These are phyloP conservation scores for Mycena pura DNA, from an alignment of 768 basidiomycete genomes.

Conservation along the genomic window DNA sequence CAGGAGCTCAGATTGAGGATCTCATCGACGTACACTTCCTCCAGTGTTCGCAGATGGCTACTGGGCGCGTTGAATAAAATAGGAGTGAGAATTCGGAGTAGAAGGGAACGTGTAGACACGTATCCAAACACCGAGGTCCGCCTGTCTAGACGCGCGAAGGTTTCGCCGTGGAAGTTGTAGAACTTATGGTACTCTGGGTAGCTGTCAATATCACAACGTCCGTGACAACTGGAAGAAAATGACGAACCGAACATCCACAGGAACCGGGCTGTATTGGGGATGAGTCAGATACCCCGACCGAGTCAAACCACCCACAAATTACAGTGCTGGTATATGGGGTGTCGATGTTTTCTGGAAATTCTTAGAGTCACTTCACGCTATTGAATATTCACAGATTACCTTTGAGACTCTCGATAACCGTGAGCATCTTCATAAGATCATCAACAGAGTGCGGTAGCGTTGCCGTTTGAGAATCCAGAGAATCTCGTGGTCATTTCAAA, in stretches of 20 bases:
- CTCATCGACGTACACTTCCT: conserved; percentile 2
- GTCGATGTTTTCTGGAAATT: background rate
- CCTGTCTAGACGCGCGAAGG: conserved; percentile 1
- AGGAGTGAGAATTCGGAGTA: background rate
- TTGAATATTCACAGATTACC: background rate
- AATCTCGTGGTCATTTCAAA: background rate
- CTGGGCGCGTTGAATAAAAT: conserved; percentile 2
- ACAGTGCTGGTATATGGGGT: background rate
- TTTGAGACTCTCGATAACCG: conserved; percentile 5
- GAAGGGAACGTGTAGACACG: background rate
- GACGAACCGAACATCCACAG: conserved; percentile 8
- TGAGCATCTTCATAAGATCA: conserved; percentile 5
- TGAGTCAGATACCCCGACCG: background rate
- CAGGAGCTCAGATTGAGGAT: background rate
- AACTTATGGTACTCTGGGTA: conserved; percentile 3
- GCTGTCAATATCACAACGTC: background rate
- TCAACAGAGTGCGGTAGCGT: background rate
- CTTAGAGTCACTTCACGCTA: background rate
- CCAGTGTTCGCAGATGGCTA: background rate
- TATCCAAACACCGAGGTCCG: background rate
- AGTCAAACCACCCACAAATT: background rate
- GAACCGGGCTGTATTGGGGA: background rate
- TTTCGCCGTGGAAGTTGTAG: conserved; percentile 12
- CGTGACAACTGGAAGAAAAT: background rate
- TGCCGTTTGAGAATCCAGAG: background rate